Base-by-base conservation (phyloP, 768 basidiomycete genomes). In the Porpolomopsis calyptriformis region DNA sequence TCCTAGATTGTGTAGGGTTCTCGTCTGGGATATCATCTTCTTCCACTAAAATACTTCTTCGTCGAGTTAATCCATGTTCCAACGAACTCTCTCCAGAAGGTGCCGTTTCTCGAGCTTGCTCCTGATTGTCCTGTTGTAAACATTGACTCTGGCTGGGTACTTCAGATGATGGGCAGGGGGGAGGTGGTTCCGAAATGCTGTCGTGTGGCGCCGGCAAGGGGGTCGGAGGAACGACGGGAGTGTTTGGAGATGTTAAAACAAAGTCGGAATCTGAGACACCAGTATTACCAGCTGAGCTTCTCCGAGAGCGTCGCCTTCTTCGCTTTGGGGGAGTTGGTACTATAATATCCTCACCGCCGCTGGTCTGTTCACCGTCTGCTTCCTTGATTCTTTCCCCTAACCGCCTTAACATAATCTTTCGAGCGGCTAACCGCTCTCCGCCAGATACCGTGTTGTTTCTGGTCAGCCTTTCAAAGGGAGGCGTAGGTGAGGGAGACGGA, bases 361-460 rank as follows among this genome's bases (percentile, higher is more conserved):
- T 81, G 1, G 67, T 76, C 48, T 73, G 71, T 37, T 80, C 80
- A 20, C 72, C 71, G 50, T 86, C 83, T 1, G 76, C 68, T 53
- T 82, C 80, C 47, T 78, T 74, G 29, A 74, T 62, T 45, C 76
- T 66, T 24, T 77, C 74, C n/a, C 73, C 74, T 14, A 88, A 65
- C 8, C 77, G 71, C 45, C 70, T 75, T 31, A 86, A 67, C 67
- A 89, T 71, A 43, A 79, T 68, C 53, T 77, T 74, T 35, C 87
- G 74, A 10, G 82, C 85, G 23, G 77, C 83, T 24, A 73, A 71
- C 26, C 87, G 79, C 55, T 88, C 87, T 23, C 83, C 85, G 4
- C 85, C 87, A 1, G 86, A 76, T 11, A 88, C 79, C 14, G 88
- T 91, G 55, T 89, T 88, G 54, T 84, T 88, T 46, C 88, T 74